Base-by-base conservation (phyloP, 108 stramenopile species). In the Nannochloropsis salina region DNA sequence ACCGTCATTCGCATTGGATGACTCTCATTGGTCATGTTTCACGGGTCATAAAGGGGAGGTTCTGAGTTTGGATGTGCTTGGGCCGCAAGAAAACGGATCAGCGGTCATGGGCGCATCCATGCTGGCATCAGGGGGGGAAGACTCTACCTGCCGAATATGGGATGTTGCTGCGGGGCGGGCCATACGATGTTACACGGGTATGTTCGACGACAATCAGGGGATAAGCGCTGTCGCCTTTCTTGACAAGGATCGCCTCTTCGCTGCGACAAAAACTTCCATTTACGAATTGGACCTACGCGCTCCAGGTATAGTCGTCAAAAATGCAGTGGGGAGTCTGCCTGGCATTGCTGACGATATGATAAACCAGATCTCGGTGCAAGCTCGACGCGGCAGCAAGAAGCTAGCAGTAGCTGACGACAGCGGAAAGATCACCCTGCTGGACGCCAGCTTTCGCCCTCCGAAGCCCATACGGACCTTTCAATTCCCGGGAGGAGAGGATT, bases 391-490 rank as follows among this genome's bases (percentile, higher is more conserved):
- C 61, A 74, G 8, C 61, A 74, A 74, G 20, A 15, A 74, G 15
- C 2, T 74, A n/a, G 61, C 61, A 15, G 61, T 74, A 2, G 61
- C 61, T 15, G 61, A 74, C n/a, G 61, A 74, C 6, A 74, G 61
- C n/a, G 61, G 61, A 0, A 74, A 15, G 4, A 2, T 74, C 8
- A 74, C 61, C n/a, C 61, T 74, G 20, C 61, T 74, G 2, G 61
- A 74, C 61, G 15, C 61, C n/a, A n/a, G 20, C 8, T 0, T 74
- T n/a, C 61, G 61, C n/a, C 61, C 61, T n/a, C 61, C 61, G 0
- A 74, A 74, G 61, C 61, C 61, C 61, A 6, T 74, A n/a, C 61
- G 61, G n/a, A 74, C 61, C 61, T n/a, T 74, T 6, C 61, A n/a
- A 74, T 2, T 15, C 15, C 8, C 61, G 20, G n/a, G 61, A 15